These are phyloP conservation scores for Gnomoniopsis smithogilvyi DNA, from an alignment of 2,329 filamentous ascomycete genomes.

Conservation along the genomic window DNA sequence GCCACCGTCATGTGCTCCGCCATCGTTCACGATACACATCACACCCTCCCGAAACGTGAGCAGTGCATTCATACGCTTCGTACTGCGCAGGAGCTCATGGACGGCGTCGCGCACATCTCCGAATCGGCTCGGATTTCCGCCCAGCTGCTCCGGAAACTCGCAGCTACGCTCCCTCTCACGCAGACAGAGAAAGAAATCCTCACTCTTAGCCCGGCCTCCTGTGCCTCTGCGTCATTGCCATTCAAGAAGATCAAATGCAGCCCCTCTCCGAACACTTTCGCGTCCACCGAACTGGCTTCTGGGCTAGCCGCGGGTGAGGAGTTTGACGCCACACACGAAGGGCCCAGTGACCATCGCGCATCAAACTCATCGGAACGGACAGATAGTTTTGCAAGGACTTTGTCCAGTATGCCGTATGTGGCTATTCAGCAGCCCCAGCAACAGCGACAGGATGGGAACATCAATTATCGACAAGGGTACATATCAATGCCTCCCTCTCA, in stretches of 20 bases:
- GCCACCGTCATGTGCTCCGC: constrained; percentile 27
- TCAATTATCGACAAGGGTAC: not conserved
- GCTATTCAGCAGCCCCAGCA: not conserved
- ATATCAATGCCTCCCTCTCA: not conserved
- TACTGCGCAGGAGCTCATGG: constrained; percentile 15
- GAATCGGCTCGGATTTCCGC: constrained; percentile 14
- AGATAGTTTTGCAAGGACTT: not conserved
- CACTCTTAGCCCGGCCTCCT: not conserved
- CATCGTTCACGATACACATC: constrained; percentile 24
- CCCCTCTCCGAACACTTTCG: not conserved
- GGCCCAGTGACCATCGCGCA: not conserved
- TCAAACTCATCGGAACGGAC: not conserved
- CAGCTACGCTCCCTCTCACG: constrained; percentile 5
- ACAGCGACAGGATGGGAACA: no score
- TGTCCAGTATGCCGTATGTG: not conserved
- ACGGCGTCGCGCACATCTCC: constrained; percentile 9
- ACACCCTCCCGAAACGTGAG: constrained; percentile 25
- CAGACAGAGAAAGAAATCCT: constrained; percentile 6
- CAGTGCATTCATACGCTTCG: constrained; percentile 10
- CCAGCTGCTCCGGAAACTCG: constrained; percentile 11
- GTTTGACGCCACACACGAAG: not conserved
- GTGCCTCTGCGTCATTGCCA: not conserved
- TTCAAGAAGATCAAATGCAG: not conserved
- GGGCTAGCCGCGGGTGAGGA: not conserved
- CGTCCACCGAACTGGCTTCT: not conserved